These are phyloP conservation scores for Paraphoma chrysanthemicola DNA, from an alignment of 2,329 filamentous ascomycete species.

Conservation along the genomic window DNA sequence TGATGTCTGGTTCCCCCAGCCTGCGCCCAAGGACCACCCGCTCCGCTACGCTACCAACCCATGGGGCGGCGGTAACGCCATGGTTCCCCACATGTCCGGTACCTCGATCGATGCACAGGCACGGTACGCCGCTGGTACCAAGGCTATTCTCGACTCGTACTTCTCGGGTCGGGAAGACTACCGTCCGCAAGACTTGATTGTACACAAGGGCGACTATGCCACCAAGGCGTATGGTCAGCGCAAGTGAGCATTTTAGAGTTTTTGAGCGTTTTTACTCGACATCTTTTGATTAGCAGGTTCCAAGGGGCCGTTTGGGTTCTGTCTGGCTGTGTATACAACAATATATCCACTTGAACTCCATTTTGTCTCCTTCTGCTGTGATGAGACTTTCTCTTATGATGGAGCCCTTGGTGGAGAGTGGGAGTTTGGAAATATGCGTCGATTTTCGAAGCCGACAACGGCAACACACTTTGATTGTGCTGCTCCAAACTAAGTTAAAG, in stretches of 20 bases:
- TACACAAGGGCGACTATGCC: slow-evolving; percentile 87
- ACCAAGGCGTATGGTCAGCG: slow-evolving; percentile 92
- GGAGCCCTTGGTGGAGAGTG: not conserved
- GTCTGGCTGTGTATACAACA: slow-evolving; percentile 29
- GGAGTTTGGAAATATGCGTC: no score
- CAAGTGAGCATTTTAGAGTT: slow-evolving; percentile 49
- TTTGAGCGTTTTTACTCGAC: slow-evolving; percentile 21
- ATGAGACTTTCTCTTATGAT: not conserved
- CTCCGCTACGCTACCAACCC: slow-evolving; percentile 93
- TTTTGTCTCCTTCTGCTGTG: not conserved
- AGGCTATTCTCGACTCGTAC: slow-evolving; percentile 91
- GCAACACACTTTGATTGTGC: no score
- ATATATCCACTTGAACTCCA: slow-evolving; percentile 29
- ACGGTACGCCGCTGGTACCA: slow-evolving; percentile 80
- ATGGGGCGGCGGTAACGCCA: slow-evolving; percentile 97
- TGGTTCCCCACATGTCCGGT: slow-evolving; percentile 98
- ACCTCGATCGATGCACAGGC: slow-evolving; percentile 97
- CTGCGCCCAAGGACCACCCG: slow-evolving; percentile 89
- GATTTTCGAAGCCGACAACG: no score
- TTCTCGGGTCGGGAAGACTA: slow-evolving; percentile 89
- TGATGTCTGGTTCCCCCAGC: slow-evolving; percentile 97
- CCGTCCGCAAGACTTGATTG: slow-evolving; percentile 87
- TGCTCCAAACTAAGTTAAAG: no score
- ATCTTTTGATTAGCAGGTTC: slow-evolving; percentile 9
- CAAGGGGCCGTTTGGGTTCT: slow-evolving; percentile 15